phyloP scores from a whole-genome alignment of 768 basidiomycete genomes.

The Paxillus ammoniavirescens region DNA sequence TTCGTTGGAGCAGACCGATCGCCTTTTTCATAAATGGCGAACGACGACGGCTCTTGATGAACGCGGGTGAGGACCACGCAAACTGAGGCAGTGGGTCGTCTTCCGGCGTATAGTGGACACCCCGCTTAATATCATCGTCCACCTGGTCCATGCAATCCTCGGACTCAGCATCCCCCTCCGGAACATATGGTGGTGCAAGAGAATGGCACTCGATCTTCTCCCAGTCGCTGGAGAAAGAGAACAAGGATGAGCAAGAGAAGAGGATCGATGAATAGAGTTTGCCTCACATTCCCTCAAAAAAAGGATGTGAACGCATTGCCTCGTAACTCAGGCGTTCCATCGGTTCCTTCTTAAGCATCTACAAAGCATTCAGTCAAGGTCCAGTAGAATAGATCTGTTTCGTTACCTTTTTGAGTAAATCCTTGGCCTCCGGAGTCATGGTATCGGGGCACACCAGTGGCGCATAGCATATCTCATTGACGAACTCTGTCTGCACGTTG shows the following conservation, averaged over 20 bases:
- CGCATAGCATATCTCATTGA: background rate
- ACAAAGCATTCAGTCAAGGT: background rate
- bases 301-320: constrained; percentile 3
- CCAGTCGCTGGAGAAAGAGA: constrained; percentile 2
- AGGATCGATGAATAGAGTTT: background rate
- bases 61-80: background rate
- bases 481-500: background rate
- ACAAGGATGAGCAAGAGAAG: background rate
- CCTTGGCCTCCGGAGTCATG: background rate
- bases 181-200: background rate
- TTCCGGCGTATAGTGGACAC: background rate
- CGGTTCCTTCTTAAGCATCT: constrained; percentile 9
- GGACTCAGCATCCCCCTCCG: background rate
- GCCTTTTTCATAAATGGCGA: background rate
- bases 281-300: constrained; percentile 5
- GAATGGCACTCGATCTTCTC: constrained; percentile 1
- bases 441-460: background rate
- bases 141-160: background rate
- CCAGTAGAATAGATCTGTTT: background rate
- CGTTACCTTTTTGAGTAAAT: background rate
- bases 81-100: constrained; percentile 7
- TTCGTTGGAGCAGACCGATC: background rate
- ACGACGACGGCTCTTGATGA: background rate
- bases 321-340: constrained; percentile 1
- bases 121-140: background rate